Base-by-base conservation (phyloP, 805 yeast species). In the Kodamaea jinghongensis region DNA sequence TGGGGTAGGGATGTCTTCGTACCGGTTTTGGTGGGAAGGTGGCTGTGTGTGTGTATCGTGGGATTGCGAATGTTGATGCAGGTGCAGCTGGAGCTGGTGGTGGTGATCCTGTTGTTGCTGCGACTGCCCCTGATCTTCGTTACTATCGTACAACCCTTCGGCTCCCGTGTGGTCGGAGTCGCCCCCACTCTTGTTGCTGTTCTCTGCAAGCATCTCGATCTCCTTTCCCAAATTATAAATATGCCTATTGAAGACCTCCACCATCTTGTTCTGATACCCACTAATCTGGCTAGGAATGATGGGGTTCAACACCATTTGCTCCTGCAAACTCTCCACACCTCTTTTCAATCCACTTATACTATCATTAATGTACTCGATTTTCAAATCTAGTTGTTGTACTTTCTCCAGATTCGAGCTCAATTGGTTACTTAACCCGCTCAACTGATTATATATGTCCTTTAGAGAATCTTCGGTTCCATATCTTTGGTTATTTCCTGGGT, bases 231-330 rank as follows among this genome's bases (percentile, higher is more conserved):
- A 38, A 28, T 42, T 44, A 26, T 41, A 39, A 17, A 55, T 42
- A 39, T 52, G 53, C 28, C 49, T 54, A 23, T 44, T 41, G 39
- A 56, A 50, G 9, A 53, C 27, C 26, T 54, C 58, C 22, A 51
- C 38, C 16, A 55, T 34, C 37, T 49, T 54, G 22, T 33, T 34
- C 31, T 33, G 44, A 26, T 29, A 20, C 7, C 23, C 23, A 37
- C 6, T 27, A 23, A 17, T 26, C 26, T 5, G 36, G 13, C 11
- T 22, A 17, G 12, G 41, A 15, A 23, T 26, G 25, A 9, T 17
- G 17, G 6, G 23, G 28, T 20, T 14, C 12, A 43, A 31, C 2
- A 39, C 22, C 7, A 46, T 31, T 20, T 46, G 49, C 17, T 41
- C 46, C 38, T 44, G 41, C 15, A 53, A 43, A 17, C 46, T 49